Evolutionary conservation across 2,329 filamentous ascomycete genomes (phyloP), one percentile per base, ranked within the genome.

Genomic region (Hypoxylon sp.): DNA sequence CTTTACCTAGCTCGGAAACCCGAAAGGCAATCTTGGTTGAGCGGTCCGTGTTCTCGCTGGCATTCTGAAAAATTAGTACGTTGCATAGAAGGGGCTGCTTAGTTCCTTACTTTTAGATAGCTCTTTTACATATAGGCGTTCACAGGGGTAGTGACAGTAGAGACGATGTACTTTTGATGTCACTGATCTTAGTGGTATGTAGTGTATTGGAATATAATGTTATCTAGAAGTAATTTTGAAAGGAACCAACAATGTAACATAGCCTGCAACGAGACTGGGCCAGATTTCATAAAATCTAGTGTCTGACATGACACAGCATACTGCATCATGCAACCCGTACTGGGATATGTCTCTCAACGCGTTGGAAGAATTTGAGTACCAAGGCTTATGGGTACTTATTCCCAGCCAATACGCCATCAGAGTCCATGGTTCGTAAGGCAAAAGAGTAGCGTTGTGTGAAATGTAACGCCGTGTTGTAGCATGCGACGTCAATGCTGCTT

Each of bases 1-100:
- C 55, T 25, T 45, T 61, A 6, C 63, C 63, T 37, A 58, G 59
- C 56, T 63, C n/a, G 59, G 62, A 63, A 66, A 61, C 23, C 65
- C 59, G 57, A 51, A 60, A 47, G 29, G 48, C 23, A 47, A 23
- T n/a, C 50, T 45, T 32, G 37, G 52, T 54, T 23, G 37, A 29
- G 19, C 55, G 47, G 30, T 11, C 30, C 23, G 34, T 51, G 32
- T 48, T 21, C 23, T 30, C 37, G 27, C 5, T 5, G 4, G 25
- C 34, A 37, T 21, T 34, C 37, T 29, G 19, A 21, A 6, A 45
- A 25, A 41, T 41, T 19, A 39, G 8, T 29, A 27, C 19, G 30
- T 27, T 12, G 23, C 14, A 23, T 19, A 27, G 58, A n/a, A 45
- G n/a, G n/a, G 23, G 50, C 50, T 19, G 8, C 43, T 19, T 47